phyloP scores from a whole-genome alignment of 306 rosid species.

The Mimosa bimucronata region DNA sequence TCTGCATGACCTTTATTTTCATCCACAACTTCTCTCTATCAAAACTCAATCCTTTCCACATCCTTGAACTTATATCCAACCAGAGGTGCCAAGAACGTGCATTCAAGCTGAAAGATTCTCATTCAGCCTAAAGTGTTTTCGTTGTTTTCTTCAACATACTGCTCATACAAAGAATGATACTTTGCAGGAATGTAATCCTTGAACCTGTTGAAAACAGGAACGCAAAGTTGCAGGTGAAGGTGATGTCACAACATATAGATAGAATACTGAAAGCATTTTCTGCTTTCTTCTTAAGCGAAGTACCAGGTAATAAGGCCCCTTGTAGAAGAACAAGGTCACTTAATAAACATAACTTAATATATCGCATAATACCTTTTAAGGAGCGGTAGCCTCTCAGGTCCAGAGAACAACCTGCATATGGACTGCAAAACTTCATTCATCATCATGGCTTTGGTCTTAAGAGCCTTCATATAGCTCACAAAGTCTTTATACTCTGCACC shows the following conservation, averaged over 20 bases:
- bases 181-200: slow-evolving; percentile 85
- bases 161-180: slow-evolving; percentile 79
- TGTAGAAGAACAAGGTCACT: no score
- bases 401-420: slow-evolving; percentile 75
- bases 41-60: background rate
- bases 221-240: slow-evolving; percentile 25
- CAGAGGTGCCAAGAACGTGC: slow-evolving; percentile 35
- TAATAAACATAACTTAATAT: slow-evolving; percentile 7
- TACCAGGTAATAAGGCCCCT: slow-evolving; percentile 22
- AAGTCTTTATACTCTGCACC: slow-evolving; percentile 68
- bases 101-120: slow-evolving; percentile 32
- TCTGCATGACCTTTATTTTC: slow-evolving; percentile 7
- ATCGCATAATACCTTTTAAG: slow-evolving; percentile 58
- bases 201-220: slow-evolving; percentile 65
- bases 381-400: slow-evolving; percentile 76
- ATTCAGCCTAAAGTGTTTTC: slow-evolving; percentile 3
- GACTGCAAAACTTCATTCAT: slow-evolving; percentile 71
- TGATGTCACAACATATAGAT: slow-evolving; percentile 16
- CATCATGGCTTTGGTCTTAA: slow-evolving; percentile 85
- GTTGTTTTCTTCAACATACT: slow-evolving; percentile 49
- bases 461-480: slow-evolving; percentile 84
- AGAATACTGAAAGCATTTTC: slow-evolving; percentile 13
- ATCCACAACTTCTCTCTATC: slow-evolving; percentile 27
- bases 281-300: slow-evolving; percentile 12
- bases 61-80: slow-evolving; percentile 19